Conservation (phyloP, 768 basidiomycete species). For the Mycena crocata region DNA sequence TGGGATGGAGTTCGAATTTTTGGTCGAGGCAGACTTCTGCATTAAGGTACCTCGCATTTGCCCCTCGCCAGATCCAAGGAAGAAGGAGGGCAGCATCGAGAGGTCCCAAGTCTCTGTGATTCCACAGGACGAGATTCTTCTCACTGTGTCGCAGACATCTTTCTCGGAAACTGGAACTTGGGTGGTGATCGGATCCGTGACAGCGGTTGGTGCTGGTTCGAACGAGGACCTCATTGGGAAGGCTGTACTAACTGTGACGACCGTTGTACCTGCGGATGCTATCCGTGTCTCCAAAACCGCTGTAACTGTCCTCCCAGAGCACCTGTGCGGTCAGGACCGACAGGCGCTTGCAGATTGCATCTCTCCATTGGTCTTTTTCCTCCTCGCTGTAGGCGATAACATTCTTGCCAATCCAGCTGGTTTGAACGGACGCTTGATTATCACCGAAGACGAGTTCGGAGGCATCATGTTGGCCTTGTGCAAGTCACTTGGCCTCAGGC, state of each 20-base stretch:
- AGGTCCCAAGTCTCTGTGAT: neutral
- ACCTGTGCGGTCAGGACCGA: neutral
- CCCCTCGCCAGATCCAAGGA: neutral
- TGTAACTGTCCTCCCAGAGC: neutral
- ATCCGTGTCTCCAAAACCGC: neutral
- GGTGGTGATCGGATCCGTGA: neutral
- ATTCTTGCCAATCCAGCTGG: neutral
- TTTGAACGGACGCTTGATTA: neutral
- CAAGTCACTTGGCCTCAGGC: neutral
- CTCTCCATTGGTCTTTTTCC: neutral
- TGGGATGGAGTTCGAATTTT: slow-evolving; percentile 4
- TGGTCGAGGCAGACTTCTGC: neutral
- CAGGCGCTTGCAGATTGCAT: neutral
- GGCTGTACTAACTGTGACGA: neutral
- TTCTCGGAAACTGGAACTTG: neutral
- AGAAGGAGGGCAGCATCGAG: neutral
- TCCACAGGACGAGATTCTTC: neutral
- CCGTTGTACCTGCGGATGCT: neutral
- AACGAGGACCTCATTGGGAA: neutral
- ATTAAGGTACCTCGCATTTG: neutral
- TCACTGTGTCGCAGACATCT: neutral
- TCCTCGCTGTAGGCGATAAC: neutral
- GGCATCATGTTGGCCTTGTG: neutral
- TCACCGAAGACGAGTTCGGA: neutral
- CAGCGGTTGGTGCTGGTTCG: neutral